phyloP scores from a whole-genome alignment of 1,284 basidiomycete species.

The Austroboletus niveus region DNA sequence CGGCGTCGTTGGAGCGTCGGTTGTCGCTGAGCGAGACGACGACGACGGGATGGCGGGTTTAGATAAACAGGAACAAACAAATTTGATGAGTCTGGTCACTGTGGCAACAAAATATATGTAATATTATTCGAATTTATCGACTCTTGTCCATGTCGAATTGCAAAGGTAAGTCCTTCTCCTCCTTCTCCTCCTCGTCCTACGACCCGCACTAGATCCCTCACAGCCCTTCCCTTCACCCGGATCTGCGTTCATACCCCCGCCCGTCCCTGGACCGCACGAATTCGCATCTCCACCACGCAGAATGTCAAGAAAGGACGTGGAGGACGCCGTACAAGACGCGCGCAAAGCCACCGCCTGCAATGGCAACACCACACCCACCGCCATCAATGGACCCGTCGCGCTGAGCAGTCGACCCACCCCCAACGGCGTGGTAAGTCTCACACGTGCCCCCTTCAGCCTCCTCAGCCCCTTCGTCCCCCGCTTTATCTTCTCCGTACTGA shows the following conservation, averaged over 20 bases:
- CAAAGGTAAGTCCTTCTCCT: slow-evolving; percentile 2
- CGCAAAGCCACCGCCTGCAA: neutral
- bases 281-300: slow-evolving; percentile 49
- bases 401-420: neutral
- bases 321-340: slow-evolving; percentile 4
- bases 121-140: neutral
- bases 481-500: slow-evolving; percentile 29
- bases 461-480: slow-evolving; percentile 24
- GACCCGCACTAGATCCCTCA: slow-evolving; percentile 35
- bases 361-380: slow-evolving; percentile 2
- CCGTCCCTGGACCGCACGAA: slow-evolving; percentile 60
- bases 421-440: slow-evolving; percentile 29
- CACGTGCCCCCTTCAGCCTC: slow-evolving; percentile 21
- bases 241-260: slow-evolving; percentile 64
- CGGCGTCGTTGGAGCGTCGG: slow-evolving; percentile 27
- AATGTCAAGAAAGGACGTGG: slow-evolving; percentile 27
- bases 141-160: neutral
- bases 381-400: slow-evolving; percentile 2
- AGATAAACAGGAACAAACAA: slow-evolving; percentile 21
- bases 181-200: neutral
- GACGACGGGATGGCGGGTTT: slow-evolving; percentile 18
- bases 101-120: slow-evolving; percentile 4
- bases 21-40: slow-evolving; percentile 13
- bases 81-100: slow-evolving; percentile 10
- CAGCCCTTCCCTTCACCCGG: slow-evolving; percentile 69